These are phyloP conservation scores for Fusarium continuum DNA, from an alignment of 2,329 filamentous ascomycete species.

Conservation along the genomic window DNA sequence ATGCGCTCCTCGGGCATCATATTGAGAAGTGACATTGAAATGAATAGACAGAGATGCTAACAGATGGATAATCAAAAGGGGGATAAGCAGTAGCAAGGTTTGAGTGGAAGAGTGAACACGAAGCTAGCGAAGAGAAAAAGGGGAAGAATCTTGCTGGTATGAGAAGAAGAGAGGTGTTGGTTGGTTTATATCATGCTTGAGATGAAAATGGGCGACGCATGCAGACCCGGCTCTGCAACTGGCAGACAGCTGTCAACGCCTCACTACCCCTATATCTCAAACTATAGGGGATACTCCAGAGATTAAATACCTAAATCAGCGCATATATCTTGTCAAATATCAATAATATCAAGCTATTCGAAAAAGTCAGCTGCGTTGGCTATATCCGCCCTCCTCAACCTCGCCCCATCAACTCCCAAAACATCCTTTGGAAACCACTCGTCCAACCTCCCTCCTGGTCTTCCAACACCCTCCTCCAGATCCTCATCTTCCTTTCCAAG, in stretches of 20 bases:
- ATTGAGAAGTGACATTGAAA: conserved; percentile 2
- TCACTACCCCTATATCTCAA: neutral
- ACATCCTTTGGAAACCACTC: conserved; percentile 56
- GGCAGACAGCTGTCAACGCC: conserved; percentile 24
- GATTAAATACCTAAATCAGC: neutral
- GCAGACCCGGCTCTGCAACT: neutral
- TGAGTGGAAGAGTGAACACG: neutral
- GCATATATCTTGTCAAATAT: neutral
- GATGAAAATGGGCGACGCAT: neutral
- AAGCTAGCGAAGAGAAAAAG: neutral
- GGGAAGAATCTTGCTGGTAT: no score
- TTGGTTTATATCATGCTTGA: neutral
- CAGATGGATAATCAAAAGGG: neutral
- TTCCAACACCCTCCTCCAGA: conserved; percentile 44
- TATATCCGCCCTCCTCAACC: conserved; percentile 51
- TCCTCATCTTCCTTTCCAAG: conserved; percentile 49
- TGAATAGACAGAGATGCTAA: neutral
- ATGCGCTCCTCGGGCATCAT: conserved; percentile 36
- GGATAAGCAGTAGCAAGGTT: neutral
- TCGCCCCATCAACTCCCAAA: conserved; percentile 42
- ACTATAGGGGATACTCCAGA: accelerated
- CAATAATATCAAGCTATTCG: neutral
- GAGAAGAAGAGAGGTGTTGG: no score
- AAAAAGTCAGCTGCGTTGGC: conserved; percentile 46
- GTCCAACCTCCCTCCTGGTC: conserved; percentile 48